These are phyloP conservation scores for Monosporozyma siamensis DNA, from an alignment of 805 yeast species.

Conservation along the genomic window DNA sequence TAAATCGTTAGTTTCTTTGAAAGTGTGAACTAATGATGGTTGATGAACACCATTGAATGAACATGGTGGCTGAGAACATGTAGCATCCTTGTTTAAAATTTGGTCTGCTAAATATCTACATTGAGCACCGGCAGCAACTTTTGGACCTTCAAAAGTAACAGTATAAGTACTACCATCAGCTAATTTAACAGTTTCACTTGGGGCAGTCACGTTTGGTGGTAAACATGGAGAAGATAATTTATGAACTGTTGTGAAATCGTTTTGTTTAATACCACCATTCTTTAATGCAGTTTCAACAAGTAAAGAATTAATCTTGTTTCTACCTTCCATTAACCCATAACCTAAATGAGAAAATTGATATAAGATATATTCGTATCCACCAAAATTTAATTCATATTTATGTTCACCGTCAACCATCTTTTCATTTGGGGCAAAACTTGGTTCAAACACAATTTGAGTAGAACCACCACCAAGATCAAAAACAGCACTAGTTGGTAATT, in stretches of 20 bases:
- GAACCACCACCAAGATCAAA: constrained; percentile 98
- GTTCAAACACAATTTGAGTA: constrained; percentile 97
- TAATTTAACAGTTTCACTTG: constrained; percentile 51
- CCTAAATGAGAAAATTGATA: constrained; percentile 95
- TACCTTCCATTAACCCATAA: constrained; percentile 90
- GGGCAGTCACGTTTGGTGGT: constrained; percentile 63
- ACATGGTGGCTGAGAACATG: constrained; percentile 72
- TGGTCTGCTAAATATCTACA: constrained; percentile 80
- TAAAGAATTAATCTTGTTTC: constrained; percentile 65
- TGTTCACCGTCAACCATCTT: constrained; percentile 80
- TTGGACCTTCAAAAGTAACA: constrained; percentile 60
- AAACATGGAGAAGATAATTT: constrained; percentile 73
- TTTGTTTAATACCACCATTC: constrained; percentile 32
- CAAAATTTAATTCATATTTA: constrained; percentile 71
- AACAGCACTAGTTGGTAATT: constrained; percentile 86
- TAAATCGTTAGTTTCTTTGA: constrained; percentile 65
- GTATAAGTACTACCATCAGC: constrained; percentile 38
- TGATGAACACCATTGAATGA: constrained; percentile 97
- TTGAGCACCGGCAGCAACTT: constrained; percentile 60
- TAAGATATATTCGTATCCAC: constrained; percentile 66
- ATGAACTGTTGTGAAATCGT: constrained; percentile 33
- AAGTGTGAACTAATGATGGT: constrained; percentile 77
- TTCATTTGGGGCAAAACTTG: constrained; percentile 55
- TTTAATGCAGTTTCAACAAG: constrained; percentile 47
- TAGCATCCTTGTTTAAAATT: constrained; percentile 72